A percentile compares a stretch with the other conserved stretches of the same genome.
phyloP scores from a whole-genome alignment of 305 asterid species.

The Fraxinus albicans region DNA sequence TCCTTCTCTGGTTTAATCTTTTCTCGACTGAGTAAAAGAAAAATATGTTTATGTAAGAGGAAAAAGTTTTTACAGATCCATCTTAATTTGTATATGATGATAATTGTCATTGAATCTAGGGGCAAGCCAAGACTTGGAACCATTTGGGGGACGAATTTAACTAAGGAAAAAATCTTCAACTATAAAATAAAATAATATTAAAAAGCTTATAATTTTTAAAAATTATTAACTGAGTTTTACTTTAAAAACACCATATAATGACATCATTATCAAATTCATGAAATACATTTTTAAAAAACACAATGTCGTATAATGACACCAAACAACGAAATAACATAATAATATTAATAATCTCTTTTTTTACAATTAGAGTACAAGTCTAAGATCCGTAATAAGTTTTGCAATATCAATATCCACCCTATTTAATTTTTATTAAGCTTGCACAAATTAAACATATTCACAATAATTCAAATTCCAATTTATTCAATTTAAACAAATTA shows the following conservation, averaged over 20 bases:
- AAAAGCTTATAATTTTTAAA: not conserved
- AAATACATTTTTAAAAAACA: not conserved
- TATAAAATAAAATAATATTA: not conserved
- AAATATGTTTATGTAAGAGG: slow-evolving; percentile 20
- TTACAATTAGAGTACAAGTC: not conserved
- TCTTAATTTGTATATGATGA: not conserved
- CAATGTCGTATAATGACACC: not conserved
- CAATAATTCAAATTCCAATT: not conserved
- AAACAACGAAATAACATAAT: not conserved
- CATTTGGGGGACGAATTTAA: not conserved
- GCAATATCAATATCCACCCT: not conserved
- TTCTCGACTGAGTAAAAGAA: slow-evolving; percentile 67
- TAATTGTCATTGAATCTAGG: slow-evolving; percentile 7
- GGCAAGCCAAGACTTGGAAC: not conserved
- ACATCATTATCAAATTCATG: not conserved
- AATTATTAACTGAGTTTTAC: not conserved
- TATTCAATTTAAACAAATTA: not conserved
- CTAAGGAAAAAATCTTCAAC: not conserved
- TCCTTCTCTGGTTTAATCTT: slow-evolving; percentile 88
- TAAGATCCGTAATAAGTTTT: not conserved
- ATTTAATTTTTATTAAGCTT: not conserved
- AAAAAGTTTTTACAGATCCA: slow-evolving; percentile 1
- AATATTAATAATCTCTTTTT: not conserved
- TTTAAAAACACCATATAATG: not conserved
- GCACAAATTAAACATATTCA: not conserved